phyloP scores from a whole-genome alignment of 768 basidiomycete species.

The Cyathus striatus region DNA sequence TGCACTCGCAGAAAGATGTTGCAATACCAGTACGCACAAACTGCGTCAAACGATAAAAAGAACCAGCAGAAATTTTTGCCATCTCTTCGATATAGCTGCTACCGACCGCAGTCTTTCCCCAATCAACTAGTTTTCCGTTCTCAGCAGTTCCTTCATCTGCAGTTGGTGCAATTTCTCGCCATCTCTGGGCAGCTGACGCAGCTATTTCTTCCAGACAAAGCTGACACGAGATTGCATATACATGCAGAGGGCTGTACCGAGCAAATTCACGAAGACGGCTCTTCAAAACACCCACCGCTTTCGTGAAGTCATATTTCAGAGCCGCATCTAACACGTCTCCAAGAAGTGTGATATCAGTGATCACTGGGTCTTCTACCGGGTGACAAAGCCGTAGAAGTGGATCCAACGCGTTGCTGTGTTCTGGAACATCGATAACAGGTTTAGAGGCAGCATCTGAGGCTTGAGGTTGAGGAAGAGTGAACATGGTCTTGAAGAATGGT shows the following conservation, averaged over 20 bases:
- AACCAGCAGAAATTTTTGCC: not conserved
- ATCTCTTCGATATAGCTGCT: not conserved
- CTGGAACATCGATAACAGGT: not conserved
- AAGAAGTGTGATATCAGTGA: not conserved
- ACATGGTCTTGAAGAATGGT: not conserved
- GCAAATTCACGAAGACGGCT: not conserved
- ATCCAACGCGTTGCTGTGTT: not conserved
- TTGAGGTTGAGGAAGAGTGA: not conserved
- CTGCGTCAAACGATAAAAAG: not conserved
- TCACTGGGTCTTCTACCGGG: not conserved
- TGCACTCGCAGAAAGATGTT: too few relatives aligned
- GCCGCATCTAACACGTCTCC: not conserved
- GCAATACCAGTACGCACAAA: not conserved
- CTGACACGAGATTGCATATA: not conserved
- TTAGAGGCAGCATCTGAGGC: not conserved
- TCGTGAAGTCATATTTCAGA: not conserved
- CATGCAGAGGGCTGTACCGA: not conserved
- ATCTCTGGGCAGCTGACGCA: not conserved
- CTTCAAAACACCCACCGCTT: not conserved
- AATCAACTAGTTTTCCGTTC: not conserved
- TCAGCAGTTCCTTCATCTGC: not conserved
- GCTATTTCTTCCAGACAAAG: not conserved
- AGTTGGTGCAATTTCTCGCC: not conserved
- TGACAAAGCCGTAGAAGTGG: not conserved
- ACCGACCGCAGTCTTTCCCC: not conserved